These are phyloP conservation scores for Gossypium davidsonii DNA, from an alignment of 441 rosid genomes.

Conservation along the genomic window DNA sequence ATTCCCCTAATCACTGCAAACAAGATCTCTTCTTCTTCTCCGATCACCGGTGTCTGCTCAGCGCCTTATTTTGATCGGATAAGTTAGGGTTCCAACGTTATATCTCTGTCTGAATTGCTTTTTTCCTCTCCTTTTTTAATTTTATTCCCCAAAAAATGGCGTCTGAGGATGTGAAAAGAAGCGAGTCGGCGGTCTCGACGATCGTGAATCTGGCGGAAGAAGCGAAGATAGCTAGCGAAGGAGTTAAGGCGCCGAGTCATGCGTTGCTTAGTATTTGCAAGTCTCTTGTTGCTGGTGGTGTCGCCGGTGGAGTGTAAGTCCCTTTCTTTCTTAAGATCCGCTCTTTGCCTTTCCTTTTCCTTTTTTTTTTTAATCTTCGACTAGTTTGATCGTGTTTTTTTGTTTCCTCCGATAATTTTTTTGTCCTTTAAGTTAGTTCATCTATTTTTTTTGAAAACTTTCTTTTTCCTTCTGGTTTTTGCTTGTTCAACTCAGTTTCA, in stretches of 20 bases:
- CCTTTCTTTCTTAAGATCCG: not conserved
- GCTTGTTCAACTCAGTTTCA: not conserved
- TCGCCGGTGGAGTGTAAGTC: slow-evolving; percentile 96
- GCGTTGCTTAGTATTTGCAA: slow-evolving; percentile 82
- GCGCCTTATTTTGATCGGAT: slow-evolving; percentile 16
- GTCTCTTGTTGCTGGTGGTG: slow-evolving; percentile 92
- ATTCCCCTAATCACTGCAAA: not conserved
- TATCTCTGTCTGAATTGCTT: not conserved
- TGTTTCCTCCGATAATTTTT: not conserved
- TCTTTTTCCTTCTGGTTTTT: not conserved
- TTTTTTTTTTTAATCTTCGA: not conserved
- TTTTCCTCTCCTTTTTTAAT: not conserved
- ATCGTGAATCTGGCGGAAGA: slow-evolving; percentile 91
- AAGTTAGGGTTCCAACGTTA: slow-evolving; percentile 14
- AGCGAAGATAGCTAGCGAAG: slow-evolving; percentile 85
- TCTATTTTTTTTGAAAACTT: not conserved
- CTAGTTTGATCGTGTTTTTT: not conserved
- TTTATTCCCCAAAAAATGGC: slow-evolving; percentile 44
- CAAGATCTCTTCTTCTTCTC: not conserved
- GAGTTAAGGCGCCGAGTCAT: slow-evolving; percentile 70
- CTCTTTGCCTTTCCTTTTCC: not conserved
- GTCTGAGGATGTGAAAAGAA: slow-evolving; percentile 85
- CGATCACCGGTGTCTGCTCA: slow-evolving; percentile 10
- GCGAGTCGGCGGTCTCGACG: slow-evolving; percentile 72
- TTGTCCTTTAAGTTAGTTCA: not conserved